Evolutionary conservation across 306 rosid genomes (phyloP).

Genomic region (Purshia tridentata): DNA sequence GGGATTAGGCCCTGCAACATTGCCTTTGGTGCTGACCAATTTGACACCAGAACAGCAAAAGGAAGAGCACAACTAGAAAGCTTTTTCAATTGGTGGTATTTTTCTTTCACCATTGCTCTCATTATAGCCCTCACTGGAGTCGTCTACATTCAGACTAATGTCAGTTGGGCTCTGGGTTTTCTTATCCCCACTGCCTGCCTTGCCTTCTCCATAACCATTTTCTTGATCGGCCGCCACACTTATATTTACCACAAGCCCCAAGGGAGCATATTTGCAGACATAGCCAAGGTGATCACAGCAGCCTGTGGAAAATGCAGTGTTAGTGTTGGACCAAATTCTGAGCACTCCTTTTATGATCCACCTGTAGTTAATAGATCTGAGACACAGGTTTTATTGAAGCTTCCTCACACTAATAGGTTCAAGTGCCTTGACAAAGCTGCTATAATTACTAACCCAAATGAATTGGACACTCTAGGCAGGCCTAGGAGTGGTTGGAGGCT

Average conservation of each 20-base stretch:
- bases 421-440: conserved; percentile 66
- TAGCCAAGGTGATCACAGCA: conserved; percentile 57
- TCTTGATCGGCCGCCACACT: conserved; percentile 56
- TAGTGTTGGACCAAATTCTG: neutral
- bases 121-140: conserved; percentile 63
- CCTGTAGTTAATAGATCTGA: conserved; percentile 6
- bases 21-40: conserved; percentile 85
- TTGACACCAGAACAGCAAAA: conserved; percentile 56
- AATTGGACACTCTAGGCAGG: conserved; percentile 42
- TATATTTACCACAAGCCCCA: conserved; percentile 51
- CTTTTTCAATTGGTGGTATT: conserved; percentile 93
- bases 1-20: conserved; percentile 88
- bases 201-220: conserved; percentile 52
- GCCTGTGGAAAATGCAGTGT: conserved; percentile 44
- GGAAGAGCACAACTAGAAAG: conserved; percentile 66
- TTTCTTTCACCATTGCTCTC: conserved; percentile 67
- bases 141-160: conserved; percentile 69
- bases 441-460: conserved; percentile 43
- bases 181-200: conserved; percentile 66
- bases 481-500: conserved; percentile 61
- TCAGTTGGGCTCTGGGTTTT: conserved; percentile 74
- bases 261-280: conserved; percentile 61
- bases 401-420: conserved; percentile 51
- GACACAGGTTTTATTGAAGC: conserved; percentile 10
- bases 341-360: conserved; percentile 40